Evolutionary conservation across 2,329 filamentous ascomycete species (phyloP).

Genomic region (Chaetomium sp.): DNA sequence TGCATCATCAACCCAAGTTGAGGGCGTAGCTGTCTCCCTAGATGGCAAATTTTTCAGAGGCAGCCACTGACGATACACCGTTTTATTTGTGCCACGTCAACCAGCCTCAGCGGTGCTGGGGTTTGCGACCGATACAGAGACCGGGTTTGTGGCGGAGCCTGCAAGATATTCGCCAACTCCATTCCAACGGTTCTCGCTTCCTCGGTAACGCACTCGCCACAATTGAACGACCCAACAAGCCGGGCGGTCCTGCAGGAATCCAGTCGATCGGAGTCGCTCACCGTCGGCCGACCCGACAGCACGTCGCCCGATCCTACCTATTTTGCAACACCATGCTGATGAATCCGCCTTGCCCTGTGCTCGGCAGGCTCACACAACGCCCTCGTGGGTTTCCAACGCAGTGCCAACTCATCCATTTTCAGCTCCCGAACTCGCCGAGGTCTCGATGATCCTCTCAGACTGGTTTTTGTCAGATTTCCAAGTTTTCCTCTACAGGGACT

Average conservation of each 20-base stretch:
- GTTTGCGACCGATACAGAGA: slow-evolving; percentile 26
- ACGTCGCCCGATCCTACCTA: slow-evolving; percentile 14
- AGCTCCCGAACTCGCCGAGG: slow-evolving; percentile 7
- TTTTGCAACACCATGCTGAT: background rate
- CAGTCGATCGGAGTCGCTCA: slow-evolving; percentile 17
- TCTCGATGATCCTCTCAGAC: background rate
- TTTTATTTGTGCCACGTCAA: slow-evolving; percentile 48
- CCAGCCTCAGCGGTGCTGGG: slow-evolving; percentile 43
- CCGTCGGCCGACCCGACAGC: slow-evolving; percentile 15
- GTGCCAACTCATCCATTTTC: slow-evolving; percentile 18
- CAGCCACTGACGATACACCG: slow-evolving; percentile 25
- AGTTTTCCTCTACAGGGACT: background rate
- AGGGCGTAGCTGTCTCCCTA: background rate
- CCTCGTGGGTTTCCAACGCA: background rate
- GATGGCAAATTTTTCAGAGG: slow-evolving; percentile 22
- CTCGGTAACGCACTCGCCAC: slow-evolving; percentile 33
- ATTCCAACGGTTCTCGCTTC: slow-evolving; percentile 24
- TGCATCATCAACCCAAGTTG: slow-evolving; percentile 11
- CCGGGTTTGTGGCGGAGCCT: slow-evolving; percentile 45
- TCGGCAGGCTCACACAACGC: slow-evolving; percentile 3
- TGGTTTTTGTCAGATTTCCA: background rate
- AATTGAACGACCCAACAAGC: slow-evolving; percentile 21
- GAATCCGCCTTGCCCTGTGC: slow-evolving; percentile 30
- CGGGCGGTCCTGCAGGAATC: slow-evolving; percentile 21
- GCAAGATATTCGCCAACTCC: slow-evolving; percentile 28